A percentile compares a stretch with the other conserved stretches of the same genome.
phyloP scores from a whole-genome alignment of 2,329 filamentous ascomycete species.

The Ascochyta rabiei region DNA sequence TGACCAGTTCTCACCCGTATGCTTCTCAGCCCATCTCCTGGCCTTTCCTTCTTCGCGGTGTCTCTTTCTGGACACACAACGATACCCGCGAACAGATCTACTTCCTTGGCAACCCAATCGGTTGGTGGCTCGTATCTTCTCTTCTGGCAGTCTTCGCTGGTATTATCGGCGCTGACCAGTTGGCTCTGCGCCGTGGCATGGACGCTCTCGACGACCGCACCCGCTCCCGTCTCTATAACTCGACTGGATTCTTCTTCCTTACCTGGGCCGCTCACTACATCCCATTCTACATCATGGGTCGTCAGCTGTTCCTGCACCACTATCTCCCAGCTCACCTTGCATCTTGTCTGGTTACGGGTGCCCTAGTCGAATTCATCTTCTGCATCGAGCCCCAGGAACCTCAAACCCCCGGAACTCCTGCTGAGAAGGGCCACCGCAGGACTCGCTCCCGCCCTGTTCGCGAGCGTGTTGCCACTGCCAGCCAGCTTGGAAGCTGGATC shows the following conservation, averaged over 20 bases:
- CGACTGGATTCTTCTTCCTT: slow-evolving; percentile 98
- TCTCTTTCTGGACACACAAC: slow-evolving; percentile 99
- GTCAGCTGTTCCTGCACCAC: slow-evolving; percentile 96
- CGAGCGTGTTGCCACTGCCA: slow-evolving; percentile 81
- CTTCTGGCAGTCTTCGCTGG: slow-evolving; percentile 91
- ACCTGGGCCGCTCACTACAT: slow-evolving; percentile 98
- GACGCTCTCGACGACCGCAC: slow-evolving; percentile 95
- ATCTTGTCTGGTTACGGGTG: slow-evolving; percentile 86
- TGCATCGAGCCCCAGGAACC: slow-evolving; percentile 77
- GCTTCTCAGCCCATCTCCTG: slow-evolving; percentile 94
- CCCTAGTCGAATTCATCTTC: slow-evolving; percentile 94
- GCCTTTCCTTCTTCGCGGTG: slow-evolving; percentile 95
- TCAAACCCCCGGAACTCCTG: slow-evolving; percentile 41
- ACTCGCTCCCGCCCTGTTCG: slow-evolving; percentile 73
- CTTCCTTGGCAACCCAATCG: slow-evolving; percentile 94
- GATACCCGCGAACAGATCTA: slow-evolving; percentile 97
- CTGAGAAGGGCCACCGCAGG: slow-evolving; percentile 42
- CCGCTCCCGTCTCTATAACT: slow-evolving; percentile 94
- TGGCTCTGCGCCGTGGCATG: slow-evolving; percentile 88
- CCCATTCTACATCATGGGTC: slow-evolving; percentile 97
- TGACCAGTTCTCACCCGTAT: slow-evolving; percentile 97
- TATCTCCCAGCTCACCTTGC: slow-evolving; percentile 95
- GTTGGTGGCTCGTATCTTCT: slow-evolving; percentile 96
- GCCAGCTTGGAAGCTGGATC: slow-evolving; percentile 78
- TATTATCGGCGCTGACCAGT: slow-evolving; percentile 88